Evolutionary conservation across 2,329 filamentous ascomycete genomes (phyloP).

Genomic region (Exophiala mesophila): DNA sequence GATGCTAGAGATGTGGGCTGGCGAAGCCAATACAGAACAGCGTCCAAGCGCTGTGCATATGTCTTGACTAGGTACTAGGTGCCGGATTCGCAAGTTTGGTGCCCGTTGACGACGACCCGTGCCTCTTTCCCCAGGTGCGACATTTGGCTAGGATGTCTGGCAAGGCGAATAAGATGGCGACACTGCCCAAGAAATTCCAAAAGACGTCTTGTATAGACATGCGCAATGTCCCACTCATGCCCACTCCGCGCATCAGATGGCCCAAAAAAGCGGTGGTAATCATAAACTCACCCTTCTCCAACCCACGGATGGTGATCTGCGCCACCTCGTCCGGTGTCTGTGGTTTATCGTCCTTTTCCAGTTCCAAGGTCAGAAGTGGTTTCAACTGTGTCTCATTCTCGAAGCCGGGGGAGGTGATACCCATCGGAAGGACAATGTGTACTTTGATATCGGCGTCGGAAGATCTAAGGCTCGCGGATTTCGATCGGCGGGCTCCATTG

Average conservation of each 20-base stretch:
- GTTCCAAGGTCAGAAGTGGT: slow-evolving; percentile 68
- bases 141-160: slow-evolving; percentile 55
- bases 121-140: slow-evolving; percentile 53
- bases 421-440: slow-evolving; percentile 77
- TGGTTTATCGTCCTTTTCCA: slow-evolving; percentile 78
- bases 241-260: slow-evolving; percentile 62
- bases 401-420: slow-evolving; percentile 71
- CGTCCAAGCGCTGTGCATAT: neutral
- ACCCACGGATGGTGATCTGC: slow-evolving; percentile 58
- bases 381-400: slow-evolving; percentile 73
- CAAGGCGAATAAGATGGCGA: slow-evolving; percentile 54
- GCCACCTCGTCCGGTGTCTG: slow-evolving; percentile 79
- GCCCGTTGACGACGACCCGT: slow-evolving; percentile 32
- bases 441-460: slow-evolving; percentile 66
- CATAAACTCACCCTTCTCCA: slow-evolving; percentile 77
- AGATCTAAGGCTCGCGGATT: slow-evolving; percentile 25
- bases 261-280: slow-evolving; percentile 72
- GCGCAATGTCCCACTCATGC: slow-evolving; percentile 48
- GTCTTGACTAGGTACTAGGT: slow-evolving; percentile 1
- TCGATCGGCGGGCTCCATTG: slow-evolving; percentile 53
- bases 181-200: slow-evolving; percentile 48
- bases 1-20: slow-evolving; percentile 1
- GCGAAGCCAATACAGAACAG: neutral
- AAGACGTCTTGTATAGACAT: slow-evolving; percentile 51
- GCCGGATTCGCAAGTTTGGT: neutral